Base-by-base conservation (phyloP, 202 grass and related monocot genomes). In the Hordeum pubiflorum region DNA sequence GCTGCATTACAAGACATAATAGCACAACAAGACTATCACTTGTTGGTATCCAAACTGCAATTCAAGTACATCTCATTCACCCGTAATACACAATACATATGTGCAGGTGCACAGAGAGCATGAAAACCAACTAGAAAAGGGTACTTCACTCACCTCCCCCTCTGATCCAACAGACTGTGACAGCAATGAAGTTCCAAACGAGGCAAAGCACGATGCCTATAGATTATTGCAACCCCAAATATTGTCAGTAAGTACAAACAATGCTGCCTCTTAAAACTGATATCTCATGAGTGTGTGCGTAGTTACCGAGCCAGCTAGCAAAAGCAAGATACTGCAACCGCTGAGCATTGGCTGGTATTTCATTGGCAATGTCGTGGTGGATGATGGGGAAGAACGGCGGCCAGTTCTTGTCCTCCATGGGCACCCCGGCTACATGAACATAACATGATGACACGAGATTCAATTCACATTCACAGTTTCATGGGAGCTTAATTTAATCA, bases 151-250 rank as follows among this genome's bases (percentile, higher is more conserved):
- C 69, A 91, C 89, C 86, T 83, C 83, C 83, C 29, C 83, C 86
- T 89, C 87, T 89, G 84, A 91, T 86, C 89, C 89, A 91, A 73
- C 89, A 91, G 43, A 89, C 86, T 23, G 75, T 89, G 63, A 91
- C 86, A 66, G 89, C 89, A 81, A 91, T 82, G 60, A 91, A 79
- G 67, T 91, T 91, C 83, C 83, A 91, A 23, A 74, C 65, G 55
- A 91, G 89, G 74, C 89, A 91, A 71, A 91, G 71, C 66, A 89
- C 76, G 26, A 91, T 91, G 39, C 89, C 86, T 91, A 80, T 24
- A 81, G 69, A 87, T 18, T 63, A 80, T 81, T 13, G 34, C 65
- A 69, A 61, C 18, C 64, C 18, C 56, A 83, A 59, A 54, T 7
- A 92, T 3, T 0, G 5, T 73, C 37, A 3, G 4, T 83, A 36